Conservation (phyloP, 805 yeast genomes). For the Gaillardinia entomophila region DNA sequence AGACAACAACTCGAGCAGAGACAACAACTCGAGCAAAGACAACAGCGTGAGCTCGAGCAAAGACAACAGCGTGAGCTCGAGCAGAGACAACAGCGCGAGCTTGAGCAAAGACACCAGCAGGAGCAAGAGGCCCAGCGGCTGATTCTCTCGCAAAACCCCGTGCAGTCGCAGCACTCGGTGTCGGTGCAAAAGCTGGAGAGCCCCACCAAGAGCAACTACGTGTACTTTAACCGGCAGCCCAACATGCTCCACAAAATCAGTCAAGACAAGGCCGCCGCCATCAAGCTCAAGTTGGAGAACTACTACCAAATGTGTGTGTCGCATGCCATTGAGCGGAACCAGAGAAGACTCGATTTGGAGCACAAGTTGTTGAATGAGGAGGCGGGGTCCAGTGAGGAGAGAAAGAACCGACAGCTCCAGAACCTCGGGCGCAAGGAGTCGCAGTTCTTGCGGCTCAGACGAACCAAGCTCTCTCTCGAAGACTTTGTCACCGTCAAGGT, state of each 20-base stretch:
- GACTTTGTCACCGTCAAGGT: constrained; percentile 15
- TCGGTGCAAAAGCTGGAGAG: neutral
- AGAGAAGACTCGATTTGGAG: constrained; percentile 82
- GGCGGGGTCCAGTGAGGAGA: constrained; percentile 66
- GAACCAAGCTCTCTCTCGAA: constrained; percentile 45
- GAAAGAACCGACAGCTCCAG: constrained; percentile 74
- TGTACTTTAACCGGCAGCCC: constrained; percentile 78
- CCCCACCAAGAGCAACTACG: constrained; percentile 17
- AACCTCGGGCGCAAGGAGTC: constrained; percentile 86
- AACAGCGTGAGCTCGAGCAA: constrained; percentile 1
- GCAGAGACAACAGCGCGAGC: constrained; percentile 5
- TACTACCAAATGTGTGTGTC: constrained; percentile 79
- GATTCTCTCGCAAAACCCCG: neutral
- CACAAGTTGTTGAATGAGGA: constrained; percentile 63
- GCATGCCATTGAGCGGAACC: constrained; percentile 94
- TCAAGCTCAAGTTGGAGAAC: constrained; percentile 76
- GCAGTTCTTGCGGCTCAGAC: constrained; percentile 73
- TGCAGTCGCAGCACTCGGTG: neutral
- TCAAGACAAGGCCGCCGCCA: constrained; percentile 80
- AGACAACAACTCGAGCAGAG: constrained; percentile 7
- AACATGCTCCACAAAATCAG: constrained; percentile 65
- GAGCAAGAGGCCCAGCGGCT: constrained; percentile 5
- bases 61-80: constrained; percentile 6
- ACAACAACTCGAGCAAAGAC: neutral
- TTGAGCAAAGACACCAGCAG: constrained; percentile 7